Base-by-base conservation (phyloP, 345 rosid genomes). In the Populus nigra region DNA sequence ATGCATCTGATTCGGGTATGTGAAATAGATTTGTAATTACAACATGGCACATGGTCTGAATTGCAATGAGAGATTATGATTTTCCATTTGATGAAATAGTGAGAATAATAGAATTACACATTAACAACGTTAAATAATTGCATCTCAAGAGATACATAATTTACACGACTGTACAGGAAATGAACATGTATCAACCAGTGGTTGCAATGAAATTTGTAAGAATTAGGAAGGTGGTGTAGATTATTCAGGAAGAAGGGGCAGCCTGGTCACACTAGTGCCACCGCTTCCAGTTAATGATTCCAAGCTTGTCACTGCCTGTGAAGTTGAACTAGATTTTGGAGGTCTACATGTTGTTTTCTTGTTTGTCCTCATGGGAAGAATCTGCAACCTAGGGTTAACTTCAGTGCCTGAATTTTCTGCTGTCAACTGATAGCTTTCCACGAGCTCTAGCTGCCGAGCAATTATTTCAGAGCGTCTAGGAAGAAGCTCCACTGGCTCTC, bases 401-500 rank as follows among this genome's bases (percentile, higher is more conserved):
- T 91, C 91, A 29, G 94, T 91, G 41, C 98, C 97, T 16, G 95
- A 89, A 79, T 91, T 93, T 83, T 92, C 99, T 25, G 91, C 99
- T 4, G 92, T 77, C 73, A 95, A 84, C 76, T 92, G 96, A 82
- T 93, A 95, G 85, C 98, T 92, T 80, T 90, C 90, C 33, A 95
- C 98, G 41, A 95, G 93, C 87, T 93, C 89, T n/a, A 95, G 90
- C 74, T 95, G 98, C 72, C 92, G 86, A 17, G 93, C 96, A 20
- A 95, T 84, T 73, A 93, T 95, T 69, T 93, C 94, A 2, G 96
- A 92, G 57, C 94, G 79, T 78, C 97, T 86, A 0, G 97, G 98
- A 69, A 94, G 98, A 81, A 94, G 98, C 87, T 94, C 98, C 79
- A 93, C 98, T 0, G 97, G 91, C 83, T 93, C 98, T 80, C 97